Evolutionary conservation across 1,139 yeast genomes (phyloP), one percentile per base, ranked within the genome.

Genomic region (Candida freyschussii): DNA sequence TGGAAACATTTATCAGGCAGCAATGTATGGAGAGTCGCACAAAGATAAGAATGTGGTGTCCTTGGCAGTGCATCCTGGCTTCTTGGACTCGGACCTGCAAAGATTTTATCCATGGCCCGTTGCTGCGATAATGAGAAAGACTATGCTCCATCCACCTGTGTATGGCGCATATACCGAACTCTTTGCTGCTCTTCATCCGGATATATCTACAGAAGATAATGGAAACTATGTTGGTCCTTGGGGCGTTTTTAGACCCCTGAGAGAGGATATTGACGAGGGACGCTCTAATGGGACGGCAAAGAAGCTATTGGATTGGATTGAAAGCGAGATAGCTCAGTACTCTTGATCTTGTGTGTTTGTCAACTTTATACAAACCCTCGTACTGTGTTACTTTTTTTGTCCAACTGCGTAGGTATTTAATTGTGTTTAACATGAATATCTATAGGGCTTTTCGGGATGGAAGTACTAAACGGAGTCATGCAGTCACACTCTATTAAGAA

Each of bases 131-230:
- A 16, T 23, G 15, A 29, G 3, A 7, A 37, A 38, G 20, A 21
- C 13, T 10, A 3, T 44, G 5, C 21, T 45, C 11, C 52, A 50
- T 40, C 56, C 56, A 17, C 48, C 64, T 5, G 43, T 46, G 3
- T 58, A 58, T 39, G 75, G 75, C 11, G 68, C 72, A 0, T 63
- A 64, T 37, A 48, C 66, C 3, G 72, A 61, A 43, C 47, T 64
- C 27, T 63, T 51, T 47, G 68, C 59, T 21, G 67, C 65, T 17
- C 53, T 67, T 21, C 53, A 52, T 28, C 72, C 72, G 15, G 54
- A 49, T n/a, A 33, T 43, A n/a, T 40, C 47, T 3, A 13, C 25
- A 1, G 16, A 31, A 14, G 46, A 57, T 19, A 48, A 43, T 17
- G 59, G 59, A 5, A 50, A 48, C 22, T 63, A 54, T 37, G 43